phyloP scores from a whole-genome alignment of 2,329 filamentous ascomycete genomes.

The Ilyonectria destructans region DNA sequence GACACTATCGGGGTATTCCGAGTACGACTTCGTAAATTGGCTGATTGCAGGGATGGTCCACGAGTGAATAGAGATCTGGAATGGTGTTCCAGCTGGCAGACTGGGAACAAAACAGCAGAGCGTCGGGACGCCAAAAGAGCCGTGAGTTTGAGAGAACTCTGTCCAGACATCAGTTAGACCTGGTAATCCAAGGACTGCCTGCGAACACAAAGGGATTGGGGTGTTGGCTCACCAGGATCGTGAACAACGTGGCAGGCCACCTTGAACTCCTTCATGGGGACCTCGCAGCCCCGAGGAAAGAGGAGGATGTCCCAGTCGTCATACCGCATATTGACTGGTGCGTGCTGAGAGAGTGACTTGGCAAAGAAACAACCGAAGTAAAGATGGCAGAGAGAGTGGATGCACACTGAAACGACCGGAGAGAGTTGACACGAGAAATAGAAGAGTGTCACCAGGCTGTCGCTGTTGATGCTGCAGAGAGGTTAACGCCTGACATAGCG shows the following conservation, averaged over 20 bases:
- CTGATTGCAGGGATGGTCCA: conserved; percentile 78
- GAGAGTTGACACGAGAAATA: background rate
- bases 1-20: conserved; percentile 70
- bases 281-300: conserved; percentile 77
- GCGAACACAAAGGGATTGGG: background rate
- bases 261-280: conserved; percentile 87
- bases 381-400: conserved; percentile 10
- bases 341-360: conserved; percentile 47
- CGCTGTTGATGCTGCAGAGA: background rate
- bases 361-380: conserved; percentile 22
- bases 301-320: conserved; percentile 90
- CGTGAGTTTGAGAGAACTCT: conserved; percentile 70
- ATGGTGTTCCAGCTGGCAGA: conserved; percentile 70
- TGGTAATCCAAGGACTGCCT: background rate
- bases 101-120: conserved; percentile 82
- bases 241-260: conserved; percentile 82
- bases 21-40: conserved; percentile 69
- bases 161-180: conserved; percentile 19
- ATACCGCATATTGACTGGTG: conserved; percentile 77
- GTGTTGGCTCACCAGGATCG: conserved; percentile 60
- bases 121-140: conserved; percentile 71
- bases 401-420: conserved; percentile 4
- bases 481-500: background rate
- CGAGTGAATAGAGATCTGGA: conserved; percentile 82
- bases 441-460: conserved; percentile 2